A percentile compares a stretch with the other conserved stretches of the same genome.
Evolutionary conservation across 2,329 filamentous ascomycete species (phyloP).

Genomic region (Tolypocladium tropicale): DNA sequence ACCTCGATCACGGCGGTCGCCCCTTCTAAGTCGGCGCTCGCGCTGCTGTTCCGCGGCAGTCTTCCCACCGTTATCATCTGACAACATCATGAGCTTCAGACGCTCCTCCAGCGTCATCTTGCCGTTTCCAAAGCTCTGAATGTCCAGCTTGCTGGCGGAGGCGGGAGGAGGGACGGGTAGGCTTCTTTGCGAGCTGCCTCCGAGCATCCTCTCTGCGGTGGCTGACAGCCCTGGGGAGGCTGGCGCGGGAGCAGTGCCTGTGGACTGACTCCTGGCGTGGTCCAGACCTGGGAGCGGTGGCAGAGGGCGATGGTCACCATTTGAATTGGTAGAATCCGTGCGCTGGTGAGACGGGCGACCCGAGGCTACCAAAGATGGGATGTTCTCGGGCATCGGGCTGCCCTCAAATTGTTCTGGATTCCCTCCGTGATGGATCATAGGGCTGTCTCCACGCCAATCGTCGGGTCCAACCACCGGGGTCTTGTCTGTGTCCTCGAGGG

Average conservation of each 20-base stretch:
- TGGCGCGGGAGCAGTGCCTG: constrained; percentile 35
- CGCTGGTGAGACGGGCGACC: constrained; percentile 48
- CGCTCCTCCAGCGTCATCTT: constrained; percentile 82
- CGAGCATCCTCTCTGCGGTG: constrained; percentile 60
- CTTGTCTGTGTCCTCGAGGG: constrained; percentile 90
- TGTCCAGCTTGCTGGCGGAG: constrained; percentile 60
- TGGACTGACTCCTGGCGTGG: constrained; percentile 26
- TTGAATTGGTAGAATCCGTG: constrained; percentile 66
- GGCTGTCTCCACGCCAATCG: constrained; percentile 76
- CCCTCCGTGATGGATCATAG: constrained; percentile 21
- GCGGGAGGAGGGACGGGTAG: constrained; percentile 67
- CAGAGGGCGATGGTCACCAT: constrained; percentile 72
- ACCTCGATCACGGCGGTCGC: constrained; percentile 39
- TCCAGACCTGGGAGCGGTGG: constrained; percentile 68
- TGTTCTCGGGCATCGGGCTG: constrained; percentile 54
- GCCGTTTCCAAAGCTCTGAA: constrained; percentile 62
- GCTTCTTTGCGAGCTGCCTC: constrained; percentile 51
- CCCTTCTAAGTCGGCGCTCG: constrained; percentile 58
- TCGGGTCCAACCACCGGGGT: constrained; percentile 96
- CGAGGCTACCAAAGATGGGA: constrained; percentile 28
- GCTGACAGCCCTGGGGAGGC: constrained; percentile 56
- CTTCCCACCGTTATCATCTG: constrained; percentile 49
- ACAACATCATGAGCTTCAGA: constrained; percentile 80
- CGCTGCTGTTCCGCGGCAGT: constrained; percentile 55
- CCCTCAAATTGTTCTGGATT: constrained; percentile 43